Evolutionary conservation across 768 basidiomycete genomes (phyloP).

Genomic region (Boletus rubescentipes): DNA sequence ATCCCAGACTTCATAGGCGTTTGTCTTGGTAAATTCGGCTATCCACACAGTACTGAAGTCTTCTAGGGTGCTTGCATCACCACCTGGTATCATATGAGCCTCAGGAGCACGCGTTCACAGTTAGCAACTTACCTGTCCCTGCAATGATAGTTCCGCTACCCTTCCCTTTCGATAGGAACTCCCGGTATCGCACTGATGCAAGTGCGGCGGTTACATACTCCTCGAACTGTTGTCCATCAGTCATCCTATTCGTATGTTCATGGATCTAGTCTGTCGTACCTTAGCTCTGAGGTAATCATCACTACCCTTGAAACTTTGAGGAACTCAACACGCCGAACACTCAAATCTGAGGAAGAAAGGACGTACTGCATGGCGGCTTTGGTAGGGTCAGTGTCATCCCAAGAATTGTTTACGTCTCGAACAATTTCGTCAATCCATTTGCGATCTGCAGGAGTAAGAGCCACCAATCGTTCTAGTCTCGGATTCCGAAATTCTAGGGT

Average conservation of each 20-base stretch:
- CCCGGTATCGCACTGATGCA: slow-evolving; percentile 85
- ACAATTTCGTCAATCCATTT: slow-evolving; percentile 98
- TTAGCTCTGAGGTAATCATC: slow-evolving; percentile 93
- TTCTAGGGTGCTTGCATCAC: slow-evolving; percentile 56
- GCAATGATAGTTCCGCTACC: slow-evolving; percentile 63
- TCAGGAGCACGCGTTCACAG: neutral
- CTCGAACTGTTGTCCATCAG: slow-evolving; percentile 55
- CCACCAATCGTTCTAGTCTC: slow-evolving; percentile 71
- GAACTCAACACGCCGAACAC: neutral
- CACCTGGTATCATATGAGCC: slow-evolving; percentile 39
- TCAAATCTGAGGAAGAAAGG: neutral
- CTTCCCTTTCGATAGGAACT: slow-evolving; percentile 75
- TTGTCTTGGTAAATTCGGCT: slow-evolving; percentile 81
- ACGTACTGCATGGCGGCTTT: slow-evolving; percentile 66
- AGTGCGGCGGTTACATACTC: slow-evolving; percentile 92
- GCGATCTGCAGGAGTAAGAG: slow-evolving; percentile 87
- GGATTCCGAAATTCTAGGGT: slow-evolving; percentile 85
- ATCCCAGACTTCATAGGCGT: slow-evolving; percentile 90
- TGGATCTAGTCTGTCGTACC: slow-evolving; percentile 39
- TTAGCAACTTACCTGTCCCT: slow-evolving; percentile 44
- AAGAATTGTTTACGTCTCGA: slow-evolving; percentile 79
- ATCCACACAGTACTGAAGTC: slow-evolving; percentile 92
- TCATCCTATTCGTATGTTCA: neutral
- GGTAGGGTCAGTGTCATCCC: slow-evolving; percentile 63
- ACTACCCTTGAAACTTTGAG: slow-evolving; percentile 82